These are phyloP conservation scores for Lactarius deliciosus DNA, from an alignment of 768 basidiomycete genomes.

Conservation along the genomic window DNA sequence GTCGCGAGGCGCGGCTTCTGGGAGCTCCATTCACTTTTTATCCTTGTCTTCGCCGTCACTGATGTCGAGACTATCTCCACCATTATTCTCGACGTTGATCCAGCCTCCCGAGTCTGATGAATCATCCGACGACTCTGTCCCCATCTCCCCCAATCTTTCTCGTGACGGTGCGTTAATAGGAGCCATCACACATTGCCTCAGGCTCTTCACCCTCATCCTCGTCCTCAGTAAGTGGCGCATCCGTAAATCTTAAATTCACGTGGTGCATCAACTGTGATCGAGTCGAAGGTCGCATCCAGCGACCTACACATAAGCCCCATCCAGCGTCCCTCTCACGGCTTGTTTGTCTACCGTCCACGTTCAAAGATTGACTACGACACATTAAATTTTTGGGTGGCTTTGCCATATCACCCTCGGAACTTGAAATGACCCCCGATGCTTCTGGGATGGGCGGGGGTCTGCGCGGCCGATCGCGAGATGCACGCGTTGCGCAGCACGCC, in stretches of 20 bases:
- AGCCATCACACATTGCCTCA: too few relatives aligned
- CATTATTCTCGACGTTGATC: slow-evolving; percentile 76
- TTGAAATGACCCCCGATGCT: slow-evolving; percentile 68
- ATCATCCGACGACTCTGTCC: slow-evolving; percentile 61
- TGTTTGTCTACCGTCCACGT: too few relatives aligned
- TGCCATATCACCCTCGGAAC: slow-evolving; percentile 75
- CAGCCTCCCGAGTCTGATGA: slow-evolving; percentile 66
- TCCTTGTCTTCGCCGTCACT: slow-evolving; percentile 84
- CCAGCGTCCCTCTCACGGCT: too few relatives aligned
- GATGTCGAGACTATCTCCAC: slow-evolving; percentile 65
- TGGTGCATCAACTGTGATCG: too few relatives aligned
- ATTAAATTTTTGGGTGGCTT: slow-evolving; percentile 69
- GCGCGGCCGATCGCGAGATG: slow-evolving; percentile 55
- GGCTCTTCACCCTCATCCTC: too few relatives aligned
- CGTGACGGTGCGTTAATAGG: too few relatives aligned
- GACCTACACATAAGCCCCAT: too few relatives aligned
- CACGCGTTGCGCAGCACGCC: slow-evolving; percentile 67
- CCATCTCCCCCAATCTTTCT: background rate
- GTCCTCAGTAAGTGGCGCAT: too few relatives aligned
- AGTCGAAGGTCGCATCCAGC: too few relatives aligned
- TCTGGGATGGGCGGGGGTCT: slow-evolving; percentile 76
- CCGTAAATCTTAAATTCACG: too few relatives aligned
- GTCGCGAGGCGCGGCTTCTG: slow-evolving; percentile 60
- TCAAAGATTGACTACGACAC: slow-evolving; percentile 60
- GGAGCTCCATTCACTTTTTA: slow-evolving; percentile 32